Percentiles rank a stretch among this genome's conserved stretches.
Evolutionary conservation across 768 basidiomycete genomes (phyloP).

Genomic region (Arthromyces matolae): DNA sequence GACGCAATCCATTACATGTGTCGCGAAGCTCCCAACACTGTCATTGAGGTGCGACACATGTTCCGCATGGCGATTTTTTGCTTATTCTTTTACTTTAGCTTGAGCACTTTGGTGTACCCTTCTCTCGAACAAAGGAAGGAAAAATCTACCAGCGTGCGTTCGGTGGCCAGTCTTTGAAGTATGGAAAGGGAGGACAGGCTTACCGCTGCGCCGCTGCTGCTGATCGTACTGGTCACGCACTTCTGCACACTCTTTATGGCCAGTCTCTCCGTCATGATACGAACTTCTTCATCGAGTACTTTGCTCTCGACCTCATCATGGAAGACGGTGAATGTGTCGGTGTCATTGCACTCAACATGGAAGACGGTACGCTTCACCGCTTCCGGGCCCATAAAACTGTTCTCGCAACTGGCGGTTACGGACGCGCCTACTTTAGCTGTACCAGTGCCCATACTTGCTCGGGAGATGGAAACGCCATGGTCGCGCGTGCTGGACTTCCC

Average conservation of each 20-base stretch:
- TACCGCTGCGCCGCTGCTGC: constrained; percentile 99
- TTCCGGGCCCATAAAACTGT: constrained; percentile 99
- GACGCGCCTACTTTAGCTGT: constrained; percentile 97
- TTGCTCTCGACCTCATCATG: constrained; percentile 99
- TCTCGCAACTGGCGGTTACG: constrained; percentile 96
- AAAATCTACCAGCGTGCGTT: constrained; percentile 99
- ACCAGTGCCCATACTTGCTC: constrained; percentile 99
- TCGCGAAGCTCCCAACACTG: constrained; percentile 90
- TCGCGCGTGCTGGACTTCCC: constrained; percentile 91
- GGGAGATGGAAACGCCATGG: constrained; percentile 99
- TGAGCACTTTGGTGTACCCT: constrained; percentile 97
- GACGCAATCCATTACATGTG: constrained; percentile 99
- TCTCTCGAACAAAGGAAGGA: constrained; percentile 96
- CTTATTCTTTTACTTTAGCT: constrained; percentile 48
- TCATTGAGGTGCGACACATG: constrained; percentile 67
- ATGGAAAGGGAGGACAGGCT: constrained; percentile 97
- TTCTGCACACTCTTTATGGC: constrained; percentile 98
- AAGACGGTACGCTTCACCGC: constrained; percentile 97
- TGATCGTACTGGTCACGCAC: constrained; percentile 97
- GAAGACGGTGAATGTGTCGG: constrained; percentile 98
- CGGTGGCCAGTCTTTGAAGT: constrained; percentile 96
- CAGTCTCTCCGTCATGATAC: constrained; percentile 99
- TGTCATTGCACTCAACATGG: constrained; percentile 99
- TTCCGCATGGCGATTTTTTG: neutral
- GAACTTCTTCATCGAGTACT: constrained; percentile 99